phyloP scores from a whole-genome alignment of 2,329 filamentous ascomycete genomes.

The Xylaria sp. region DNA sequence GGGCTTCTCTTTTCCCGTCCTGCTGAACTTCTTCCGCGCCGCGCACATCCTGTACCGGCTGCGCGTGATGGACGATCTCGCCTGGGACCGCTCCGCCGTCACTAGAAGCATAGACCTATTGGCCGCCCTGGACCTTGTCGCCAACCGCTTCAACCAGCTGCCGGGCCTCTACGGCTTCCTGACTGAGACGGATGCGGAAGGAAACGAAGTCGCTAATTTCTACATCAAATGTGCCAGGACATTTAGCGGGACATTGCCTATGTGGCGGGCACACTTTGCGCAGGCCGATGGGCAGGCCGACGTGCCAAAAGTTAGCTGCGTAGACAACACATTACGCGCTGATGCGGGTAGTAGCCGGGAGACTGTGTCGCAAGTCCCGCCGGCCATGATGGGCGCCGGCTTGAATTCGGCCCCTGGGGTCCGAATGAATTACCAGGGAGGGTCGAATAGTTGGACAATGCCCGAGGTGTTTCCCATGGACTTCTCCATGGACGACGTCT shows the following conservation, averaged over 20 bases:
- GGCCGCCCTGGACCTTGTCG: constrained; percentile 38
- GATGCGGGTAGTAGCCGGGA: neutral
- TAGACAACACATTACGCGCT: neutral
- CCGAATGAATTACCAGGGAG: constrained; percentile 16
- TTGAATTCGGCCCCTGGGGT: constrained; percentile 2
- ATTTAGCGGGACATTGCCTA: constrained; percentile 39
- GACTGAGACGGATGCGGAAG: constrained; percentile 35
- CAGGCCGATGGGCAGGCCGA: constrained; percentile 41
- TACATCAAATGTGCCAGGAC: constrained; percentile 41
- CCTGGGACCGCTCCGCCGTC: constrained; percentile 44
- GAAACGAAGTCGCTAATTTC: constrained; percentile 38
- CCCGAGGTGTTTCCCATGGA: constrained; percentile 43
- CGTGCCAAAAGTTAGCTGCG: neutral
- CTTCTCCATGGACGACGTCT: constrained; percentile 43
- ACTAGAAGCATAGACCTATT: constrained; percentile 41
- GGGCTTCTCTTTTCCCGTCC: constrained; percentile 42
- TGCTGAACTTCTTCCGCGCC: constrained; percentile 45
- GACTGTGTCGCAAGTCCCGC: constrained; percentile 8
- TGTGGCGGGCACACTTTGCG: constrained; percentile 42
- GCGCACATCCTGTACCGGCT: constrained; percentile 48
- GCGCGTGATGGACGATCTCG: constrained; percentile 44
- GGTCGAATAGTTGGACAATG: constrained; percentile 25
- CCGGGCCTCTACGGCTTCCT: constrained; percentile 38
- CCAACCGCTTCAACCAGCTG: constrained; percentile 38
- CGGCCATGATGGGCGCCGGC: constrained; percentile 14